A percentile compares a stretch with the other conserved stretches of the same genome.
phyloP scores from a whole-genome alignment of 2,329 filamentous ascomycete species.

The Bimuria novae-zelandiae region DNA sequence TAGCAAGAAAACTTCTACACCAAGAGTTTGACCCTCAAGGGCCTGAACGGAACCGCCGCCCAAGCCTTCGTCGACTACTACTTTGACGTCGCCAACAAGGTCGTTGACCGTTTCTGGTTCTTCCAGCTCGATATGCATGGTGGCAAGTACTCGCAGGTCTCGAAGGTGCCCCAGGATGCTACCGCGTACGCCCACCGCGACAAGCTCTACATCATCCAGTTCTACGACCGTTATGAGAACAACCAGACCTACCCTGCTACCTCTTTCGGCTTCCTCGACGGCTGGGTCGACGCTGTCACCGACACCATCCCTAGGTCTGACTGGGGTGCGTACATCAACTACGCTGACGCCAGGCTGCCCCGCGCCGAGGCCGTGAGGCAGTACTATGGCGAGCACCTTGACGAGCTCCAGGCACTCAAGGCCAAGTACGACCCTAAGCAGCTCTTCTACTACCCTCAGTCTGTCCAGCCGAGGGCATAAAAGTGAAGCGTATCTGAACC shows the following conservation, averaged over 20 bases:
- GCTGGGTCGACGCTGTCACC: conserved; percentile 40
- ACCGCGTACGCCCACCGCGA: conserved; percentile 20
- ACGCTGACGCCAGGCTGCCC: conserved; percentile 51
- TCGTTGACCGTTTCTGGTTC: conserved; percentile 18
- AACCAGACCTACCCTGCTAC: conserved; percentile 34
- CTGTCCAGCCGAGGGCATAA: conserved; percentile 12
- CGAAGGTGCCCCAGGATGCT: conserved; percentile 12
- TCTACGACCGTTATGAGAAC: conserved; percentile 19
- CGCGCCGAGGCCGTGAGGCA: conserved; percentile 47
- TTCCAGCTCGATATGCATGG: conserved; percentile 19
- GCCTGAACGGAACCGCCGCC: conserved; percentile 15
- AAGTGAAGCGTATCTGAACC: neutral
- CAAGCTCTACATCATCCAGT: conserved; percentile 16
- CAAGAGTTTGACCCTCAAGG: conserved; percentile 15
- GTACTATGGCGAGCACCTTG: conserved; percentile 47
- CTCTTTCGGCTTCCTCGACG: conserved; percentile 42
- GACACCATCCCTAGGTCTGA: conserved; percentile 23
- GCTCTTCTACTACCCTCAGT: conserved; percentile 18
- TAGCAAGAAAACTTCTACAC: conserved; percentile 20
- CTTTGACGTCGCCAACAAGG: conserved; percentile 15
- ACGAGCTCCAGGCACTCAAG: conserved; percentile 35
- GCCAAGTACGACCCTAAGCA: conserved; percentile 37
- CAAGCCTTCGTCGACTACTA: conserved; percentile 17
- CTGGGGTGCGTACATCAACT: conserved; percentile 55
- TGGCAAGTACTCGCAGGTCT: conserved; percentile 16